Conservation (phyloP, 2,329 filamentous ascomycete genomes). For the Ophiostoma sp. region DNA sequence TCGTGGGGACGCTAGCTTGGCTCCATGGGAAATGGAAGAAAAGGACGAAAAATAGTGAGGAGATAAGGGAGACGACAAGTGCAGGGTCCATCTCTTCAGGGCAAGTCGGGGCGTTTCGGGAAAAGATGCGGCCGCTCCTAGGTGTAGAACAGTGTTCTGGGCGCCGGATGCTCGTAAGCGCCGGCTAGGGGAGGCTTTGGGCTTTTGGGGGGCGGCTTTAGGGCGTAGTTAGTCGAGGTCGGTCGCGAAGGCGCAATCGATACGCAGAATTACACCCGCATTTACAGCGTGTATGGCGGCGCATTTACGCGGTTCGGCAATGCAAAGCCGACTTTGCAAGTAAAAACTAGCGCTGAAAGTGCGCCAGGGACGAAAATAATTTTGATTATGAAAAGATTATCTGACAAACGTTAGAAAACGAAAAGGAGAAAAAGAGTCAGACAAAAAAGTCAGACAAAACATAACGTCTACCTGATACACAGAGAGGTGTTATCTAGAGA, state of each 20-base stretch:
- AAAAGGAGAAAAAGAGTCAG: not conserved
- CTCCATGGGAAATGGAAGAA: not conserved
- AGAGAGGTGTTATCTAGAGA: not conserved
- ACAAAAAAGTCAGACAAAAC: not conserved
- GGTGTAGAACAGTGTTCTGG: not conserved
- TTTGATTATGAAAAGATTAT: too few relatives aligned
- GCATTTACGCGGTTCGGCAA: slow-evolving; percentile 9
- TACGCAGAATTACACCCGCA: not conserved
- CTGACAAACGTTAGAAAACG: not conserved
- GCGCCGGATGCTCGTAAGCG: slow-evolving; percentile 2
- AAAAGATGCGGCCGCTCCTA: not conserved
- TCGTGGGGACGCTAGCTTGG: not conserved
- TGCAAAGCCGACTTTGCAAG: slow-evolving; percentile 2
- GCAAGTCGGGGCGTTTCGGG: not conserved
- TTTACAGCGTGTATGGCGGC: too few relatives aligned
- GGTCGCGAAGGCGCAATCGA: slow-evolving; percentile 3
- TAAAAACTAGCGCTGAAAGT: not conserved
- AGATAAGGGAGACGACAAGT: not conserved
- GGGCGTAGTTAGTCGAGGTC: too few relatives aligned
- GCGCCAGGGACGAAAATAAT: not conserved
- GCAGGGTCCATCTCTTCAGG: not conserved
- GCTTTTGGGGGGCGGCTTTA: not conserved
- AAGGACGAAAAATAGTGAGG: not conserved
- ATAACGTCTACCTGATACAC: not conserved
- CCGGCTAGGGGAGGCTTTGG: not conserved